phyloP scores from a whole-genome alignment of 2,329 filamentous ascomycete species.

The Ophiostoma angusticollis region DNA sequence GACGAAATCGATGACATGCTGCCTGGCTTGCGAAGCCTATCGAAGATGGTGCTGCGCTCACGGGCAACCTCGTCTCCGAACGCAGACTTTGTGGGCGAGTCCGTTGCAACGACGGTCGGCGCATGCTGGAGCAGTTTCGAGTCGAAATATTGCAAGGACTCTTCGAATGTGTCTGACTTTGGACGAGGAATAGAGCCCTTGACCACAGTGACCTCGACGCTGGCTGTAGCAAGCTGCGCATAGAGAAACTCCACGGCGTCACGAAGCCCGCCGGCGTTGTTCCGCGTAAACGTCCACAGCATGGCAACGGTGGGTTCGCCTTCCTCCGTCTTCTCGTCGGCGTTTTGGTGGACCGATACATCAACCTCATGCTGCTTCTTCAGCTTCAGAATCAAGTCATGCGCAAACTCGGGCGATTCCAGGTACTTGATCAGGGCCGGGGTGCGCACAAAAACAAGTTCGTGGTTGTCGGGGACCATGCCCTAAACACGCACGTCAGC shows the following conservation, averaged over 20 bases:
- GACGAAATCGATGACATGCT: slow-evolving; percentile 91
- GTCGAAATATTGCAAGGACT: slow-evolving; percentile 91
- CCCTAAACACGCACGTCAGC: slow-evolving; percentile 37
- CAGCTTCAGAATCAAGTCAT: slow-evolving; percentile 70
- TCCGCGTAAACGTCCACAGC: slow-evolving; percentile 78
- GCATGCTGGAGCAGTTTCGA: slow-evolving; percentile 93
- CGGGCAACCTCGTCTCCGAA: slow-evolving; percentile 72
- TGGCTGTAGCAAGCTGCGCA: slow-evolving; percentile 69
- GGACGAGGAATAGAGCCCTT: slow-evolving; percentile 95
- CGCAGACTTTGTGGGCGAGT: slow-evolving; percentile 75
- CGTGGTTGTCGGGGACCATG: slow-evolving; percentile 95
- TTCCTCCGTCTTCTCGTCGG: slow-evolving; percentile 44
- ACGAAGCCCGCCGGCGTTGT: slow-evolving; percentile 88
- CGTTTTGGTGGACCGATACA: slow-evolving; percentile 57
- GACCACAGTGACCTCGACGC: slow-evolving; percentile 76
- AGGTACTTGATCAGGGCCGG: slow-evolving; percentile 69
- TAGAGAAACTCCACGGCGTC: slow-evolving; percentile 94
- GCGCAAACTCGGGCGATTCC: slow-evolving; percentile 65
- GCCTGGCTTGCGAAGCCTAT: slow-evolving; percentile 85
- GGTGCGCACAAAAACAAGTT: slow-evolving; percentile 70
- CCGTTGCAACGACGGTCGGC: slow-evolving; percentile 63
- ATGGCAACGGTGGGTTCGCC: slow-evolving; percentile 48
- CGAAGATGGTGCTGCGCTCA: slow-evolving; percentile 74
- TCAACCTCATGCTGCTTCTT: slow-evolving; percentile 89
- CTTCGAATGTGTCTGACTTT: slow-evolving; percentile 97